phyloP scores from a whole-genome alignment of 2,329 filamentous ascomycete species.

The Zymoseptoria pseudotritici region DNA sequence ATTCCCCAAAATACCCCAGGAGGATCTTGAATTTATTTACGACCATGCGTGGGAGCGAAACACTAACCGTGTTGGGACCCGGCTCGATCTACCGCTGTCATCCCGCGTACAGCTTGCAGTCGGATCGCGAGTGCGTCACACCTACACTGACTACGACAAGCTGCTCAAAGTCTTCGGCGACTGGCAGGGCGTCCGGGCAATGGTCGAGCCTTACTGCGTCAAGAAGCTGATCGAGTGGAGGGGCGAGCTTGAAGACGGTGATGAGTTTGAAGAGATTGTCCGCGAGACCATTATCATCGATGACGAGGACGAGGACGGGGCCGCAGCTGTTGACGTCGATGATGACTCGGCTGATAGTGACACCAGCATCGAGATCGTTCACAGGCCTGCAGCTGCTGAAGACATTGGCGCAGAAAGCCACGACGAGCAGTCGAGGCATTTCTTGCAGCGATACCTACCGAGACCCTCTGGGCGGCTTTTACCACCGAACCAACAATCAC shows the following conservation, averaged over 20 bases:
- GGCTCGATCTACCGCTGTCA: conserved; percentile 45
- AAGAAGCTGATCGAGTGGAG: conserved; percentile 55
- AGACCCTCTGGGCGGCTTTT: neutral
- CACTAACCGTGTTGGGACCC: conserved; percentile 51
- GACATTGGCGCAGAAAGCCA: conserved; percentile 25
- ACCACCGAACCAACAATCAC: conserved; percentile 7
- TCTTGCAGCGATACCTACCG: conserved; percentile 13
- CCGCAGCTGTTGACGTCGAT: conserved; percentile 17
- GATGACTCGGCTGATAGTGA: conserved; percentile 21
- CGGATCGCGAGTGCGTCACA: conserved; percentile 55
- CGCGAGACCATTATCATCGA: conserved; percentile 58
- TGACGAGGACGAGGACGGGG: conserved; percentile 49
- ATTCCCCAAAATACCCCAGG: conserved; percentile 55
- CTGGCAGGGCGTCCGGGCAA: conserved; percentile 48
- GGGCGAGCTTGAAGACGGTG: conserved; percentile 47
- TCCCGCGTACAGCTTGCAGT: conserved; percentile 55
- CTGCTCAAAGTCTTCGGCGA: conserved; percentile 42
- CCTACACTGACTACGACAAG: conserved; percentile 56
- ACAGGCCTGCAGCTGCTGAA: conserved; percentile 18
- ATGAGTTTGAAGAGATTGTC: conserved; percentile 54
- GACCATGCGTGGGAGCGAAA: conserved; percentile 55
- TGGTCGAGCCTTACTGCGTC: conserved; percentile 49
- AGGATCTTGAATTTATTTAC: conserved; percentile 51
- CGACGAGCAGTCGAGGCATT: conserved; percentile 17
- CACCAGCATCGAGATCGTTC: conserved; percentile 23